phyloP scores from a whole-genome alignment of 192 early-diverging fungal genomes.

The Mortierella hygrophila region DNA sequence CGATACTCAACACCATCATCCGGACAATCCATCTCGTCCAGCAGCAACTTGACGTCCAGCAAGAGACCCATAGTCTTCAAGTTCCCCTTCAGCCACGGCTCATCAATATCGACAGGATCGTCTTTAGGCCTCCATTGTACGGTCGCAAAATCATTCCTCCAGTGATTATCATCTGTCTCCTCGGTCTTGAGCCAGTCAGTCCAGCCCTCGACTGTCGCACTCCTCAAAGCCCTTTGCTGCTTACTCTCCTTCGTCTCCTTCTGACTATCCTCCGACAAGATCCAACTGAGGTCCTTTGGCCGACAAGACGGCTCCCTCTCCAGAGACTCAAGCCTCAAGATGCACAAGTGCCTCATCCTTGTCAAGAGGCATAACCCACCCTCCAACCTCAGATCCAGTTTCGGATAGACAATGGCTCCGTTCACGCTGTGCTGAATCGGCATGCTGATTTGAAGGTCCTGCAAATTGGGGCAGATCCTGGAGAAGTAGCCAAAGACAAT shows the following conservation, averaged over 20 bases:
- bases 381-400: not conserved
- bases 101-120: not conserved
- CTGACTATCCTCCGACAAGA: not conserved
- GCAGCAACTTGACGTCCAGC: not conserved
- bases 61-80: not conserved
- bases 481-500: not conserved
- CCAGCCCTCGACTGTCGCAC: not conserved
- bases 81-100: not conserved
- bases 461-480: not conserved
- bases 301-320: not conserved
- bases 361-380: not conserved
- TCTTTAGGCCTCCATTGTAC: not conserved
- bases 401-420: not conserved
- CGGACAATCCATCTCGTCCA: not conserved
- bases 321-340: not conserved
- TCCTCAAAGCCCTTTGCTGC: not conserved
- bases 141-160: not conserved
- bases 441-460: not conserved
- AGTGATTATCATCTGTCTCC: not conserved
- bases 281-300: not conserved
- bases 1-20: not conserved
- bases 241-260: not conserved
- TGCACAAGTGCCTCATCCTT: not conserved
- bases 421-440: not conserved
- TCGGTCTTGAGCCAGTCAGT: not conserved